A percentile compares a stretch with the other conserved stretches of the same genome.
Conservation (phyloP, 306 rosid species). For the Carpinus fangiana region DNA sequence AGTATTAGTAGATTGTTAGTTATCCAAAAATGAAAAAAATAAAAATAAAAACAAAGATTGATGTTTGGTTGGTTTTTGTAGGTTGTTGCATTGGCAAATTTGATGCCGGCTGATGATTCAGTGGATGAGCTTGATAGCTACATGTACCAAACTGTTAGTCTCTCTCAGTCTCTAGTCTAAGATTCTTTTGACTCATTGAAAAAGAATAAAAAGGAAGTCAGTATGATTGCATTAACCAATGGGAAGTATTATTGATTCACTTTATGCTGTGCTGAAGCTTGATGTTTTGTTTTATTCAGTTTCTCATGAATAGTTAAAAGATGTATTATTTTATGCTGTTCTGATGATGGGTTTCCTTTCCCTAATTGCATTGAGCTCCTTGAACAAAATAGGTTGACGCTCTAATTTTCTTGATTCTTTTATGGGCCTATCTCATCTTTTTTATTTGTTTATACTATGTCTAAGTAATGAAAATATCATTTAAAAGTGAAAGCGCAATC, state of each 20-base stretch:
- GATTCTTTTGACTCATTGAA: background rate
- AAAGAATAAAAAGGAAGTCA: background rate
- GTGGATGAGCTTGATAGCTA: slow-evolving; percentile 94
- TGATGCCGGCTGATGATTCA: slow-evolving; percentile 87
- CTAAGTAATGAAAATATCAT: too few species aligned
- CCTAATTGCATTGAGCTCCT: too few species aligned
- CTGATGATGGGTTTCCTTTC: too few species aligned
- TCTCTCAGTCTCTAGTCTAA: slow-evolving; percentile 1
- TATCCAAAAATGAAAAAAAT: background rate
- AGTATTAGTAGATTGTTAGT: slow-evolving; percentile 6
- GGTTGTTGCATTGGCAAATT: slow-evolving; percentile 95
- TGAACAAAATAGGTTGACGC: too few species aligned
- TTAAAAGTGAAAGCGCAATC: too few species aligned
- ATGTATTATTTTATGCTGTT: too few species aligned
- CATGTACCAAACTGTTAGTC: slow-evolving; percentile 92
- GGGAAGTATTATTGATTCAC: background rate
- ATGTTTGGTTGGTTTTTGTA: slow-evolving; percentile 18
- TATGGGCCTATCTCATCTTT: too few species aligned
- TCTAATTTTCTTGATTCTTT: too few species aligned
- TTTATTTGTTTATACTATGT: too few species aligned
- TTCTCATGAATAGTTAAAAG: too few species aligned
- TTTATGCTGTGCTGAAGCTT: background rate
- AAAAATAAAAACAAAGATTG: background rate
- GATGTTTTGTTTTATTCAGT: background rate
- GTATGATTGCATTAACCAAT: background rate